phyloP scores from a whole-genome alignment of 768 basidiomycete genomes.

The Psilocybe sp. region DNA sequence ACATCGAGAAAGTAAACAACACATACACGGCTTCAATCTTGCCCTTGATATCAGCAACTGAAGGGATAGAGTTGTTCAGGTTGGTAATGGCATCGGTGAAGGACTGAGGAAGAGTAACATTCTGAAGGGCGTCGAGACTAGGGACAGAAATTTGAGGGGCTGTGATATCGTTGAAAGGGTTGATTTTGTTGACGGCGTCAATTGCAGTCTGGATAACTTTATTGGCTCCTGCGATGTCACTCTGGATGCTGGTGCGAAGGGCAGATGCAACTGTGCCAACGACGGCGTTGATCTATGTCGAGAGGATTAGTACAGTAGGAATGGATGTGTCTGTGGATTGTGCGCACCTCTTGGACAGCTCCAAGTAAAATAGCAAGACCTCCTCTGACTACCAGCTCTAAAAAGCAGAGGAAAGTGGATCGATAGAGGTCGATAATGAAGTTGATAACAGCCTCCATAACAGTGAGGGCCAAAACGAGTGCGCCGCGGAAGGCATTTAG shows the following conservation, averaged over 20 bases:
- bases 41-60: constrained; percentile 70
- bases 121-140: constrained; percentile 67
- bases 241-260: constrained; percentile 72
- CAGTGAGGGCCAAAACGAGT: constrained; percentile 71
- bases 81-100: constrained; percentile 71
- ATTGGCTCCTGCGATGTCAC: constrained; percentile 66
- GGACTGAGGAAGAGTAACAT: constrained; percentile 75
- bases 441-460: constrained; percentile 85
- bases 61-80: constrained; percentile 81
- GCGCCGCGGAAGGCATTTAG: constrained; percentile 75
- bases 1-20: neutral
- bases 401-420: constrained; percentile 89
- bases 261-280: constrained; percentile 55
- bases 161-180: constrained; percentile 67
- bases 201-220: constrained; percentile 62
- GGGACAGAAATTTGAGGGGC: constrained; percentile 76
- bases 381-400: constrained; percentile 86
- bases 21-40: constrained; percentile 67
- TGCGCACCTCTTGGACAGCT: constrained; percentile 74
- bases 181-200: constrained; percentile 69
- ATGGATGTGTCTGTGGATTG: neutral
- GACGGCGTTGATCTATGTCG: constrained; percentile 64
- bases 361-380: constrained; percentile 75
- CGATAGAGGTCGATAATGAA: constrained; percentile 92
- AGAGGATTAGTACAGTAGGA: constrained; percentile 3